Evolutionary conservation across 352 stramenopile genomes (phyloP).

Genomic region (Stramenopiles sp.): DNA sequence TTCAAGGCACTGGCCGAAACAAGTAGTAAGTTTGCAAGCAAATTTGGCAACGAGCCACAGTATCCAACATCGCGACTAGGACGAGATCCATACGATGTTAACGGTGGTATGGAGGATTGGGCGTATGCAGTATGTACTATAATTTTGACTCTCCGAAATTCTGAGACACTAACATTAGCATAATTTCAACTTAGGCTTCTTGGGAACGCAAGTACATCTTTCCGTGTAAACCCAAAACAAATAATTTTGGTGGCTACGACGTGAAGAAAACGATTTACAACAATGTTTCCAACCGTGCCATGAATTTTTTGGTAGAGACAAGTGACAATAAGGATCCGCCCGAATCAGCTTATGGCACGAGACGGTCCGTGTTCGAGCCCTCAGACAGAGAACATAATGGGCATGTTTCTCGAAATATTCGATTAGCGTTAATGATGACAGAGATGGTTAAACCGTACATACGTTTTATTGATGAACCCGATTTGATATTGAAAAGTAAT

Average conservation of each 20-base stretch:
- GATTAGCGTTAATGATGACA: constrained; percentile 70
- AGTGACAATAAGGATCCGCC: constrained; percentile 62
- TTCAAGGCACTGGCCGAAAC: constrained; percentile 23
- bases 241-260: constrained; percentile 58
- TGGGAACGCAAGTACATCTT: not conserved
- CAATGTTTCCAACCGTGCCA: constrained; percentile 66
- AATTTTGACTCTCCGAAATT: too few relatives aligned
- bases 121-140: constrained; percentile 71
- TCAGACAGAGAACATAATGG: constrained; percentile 37
- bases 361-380: constrained; percentile 37
- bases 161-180: constrained; percentile 31
- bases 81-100: constrained; percentile 82
- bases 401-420: constrained; percentile 80
- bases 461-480: constrained; percentile 35
- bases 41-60: constrained; percentile 39
- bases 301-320: constrained; percentile 91
- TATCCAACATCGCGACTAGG: constrained; percentile 69
- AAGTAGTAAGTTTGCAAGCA: constrained; percentile 42
- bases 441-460: constrained; percentile 85
- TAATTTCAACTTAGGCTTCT: too few relatives aligned
- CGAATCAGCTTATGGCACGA: constrained; percentile 41
- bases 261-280: constrained; percentile 72
- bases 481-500: not conserved
- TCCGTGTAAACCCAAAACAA: constrained; percentile 48
- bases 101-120: constrained; percentile 95